phyloP scores from a whole-genome alignment of 169 alveolate species.

The Plasmodium gaboni region DNA sequence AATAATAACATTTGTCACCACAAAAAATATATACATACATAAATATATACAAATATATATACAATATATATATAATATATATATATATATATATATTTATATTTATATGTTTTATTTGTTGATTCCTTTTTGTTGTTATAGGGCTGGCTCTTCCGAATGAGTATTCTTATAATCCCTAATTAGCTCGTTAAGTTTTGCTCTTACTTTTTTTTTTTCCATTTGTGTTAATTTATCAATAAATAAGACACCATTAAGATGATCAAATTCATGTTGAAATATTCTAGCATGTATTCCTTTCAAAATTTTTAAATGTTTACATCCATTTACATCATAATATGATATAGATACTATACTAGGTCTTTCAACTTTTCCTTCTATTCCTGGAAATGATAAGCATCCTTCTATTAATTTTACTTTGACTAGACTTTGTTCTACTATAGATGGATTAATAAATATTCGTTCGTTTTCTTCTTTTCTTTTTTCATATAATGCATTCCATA shows the following conservation, averaged over 20 bases:
- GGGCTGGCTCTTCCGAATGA: conserved; percentile 25
- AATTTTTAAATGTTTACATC: conserved; percentile 36
- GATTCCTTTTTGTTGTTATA: background rate
- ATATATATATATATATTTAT: background rate
- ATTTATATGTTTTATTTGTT: background rate
- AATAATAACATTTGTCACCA: background rate
- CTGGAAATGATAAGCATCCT: conserved; percentile 76
- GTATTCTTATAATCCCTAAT: conserved; percentile 45
- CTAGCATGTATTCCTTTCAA: conserved; percentile 75
- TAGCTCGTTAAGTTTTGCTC: conserved; percentile 34
- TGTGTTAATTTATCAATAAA: conserved; percentile 70
- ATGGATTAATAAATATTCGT: conserved; percentile 67
- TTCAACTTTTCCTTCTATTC: conserved; percentile 68
- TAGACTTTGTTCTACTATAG: conserved; percentile 36
- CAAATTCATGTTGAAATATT: conserved; percentile 75
- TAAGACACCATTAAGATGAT: conserved; percentile 73
- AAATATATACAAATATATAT: background rate
- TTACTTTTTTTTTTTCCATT: conserved; percentile 26
- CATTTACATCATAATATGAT: conserved; percentile 45
- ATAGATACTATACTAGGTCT: conserved; percentile 44
- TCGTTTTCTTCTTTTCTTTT: conserved; percentile 27
- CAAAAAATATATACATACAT: background rate
- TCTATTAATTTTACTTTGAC: conserved; percentile 18
- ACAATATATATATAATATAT: background rate
- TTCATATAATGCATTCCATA: conserved; percentile 72